Evolutionary conservation across 208 protist species (phyloP).

Genomic region (Trypanosoma mega): DNA sequence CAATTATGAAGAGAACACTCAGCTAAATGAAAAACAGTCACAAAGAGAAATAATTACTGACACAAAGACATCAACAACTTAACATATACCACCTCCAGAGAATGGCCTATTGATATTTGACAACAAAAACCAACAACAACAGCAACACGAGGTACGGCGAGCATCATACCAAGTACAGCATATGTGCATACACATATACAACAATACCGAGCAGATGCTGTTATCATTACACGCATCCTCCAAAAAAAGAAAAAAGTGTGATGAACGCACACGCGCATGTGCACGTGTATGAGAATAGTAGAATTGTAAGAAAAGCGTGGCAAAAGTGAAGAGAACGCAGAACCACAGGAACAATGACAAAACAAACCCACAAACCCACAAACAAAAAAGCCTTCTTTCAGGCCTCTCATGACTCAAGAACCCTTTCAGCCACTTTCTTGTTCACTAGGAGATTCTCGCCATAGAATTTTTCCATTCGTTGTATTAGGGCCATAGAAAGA

Average conservation of each 20-base stretch:
- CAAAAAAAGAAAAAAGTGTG: background rate
- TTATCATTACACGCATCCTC: too few species aligned
- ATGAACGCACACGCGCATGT: background rate
- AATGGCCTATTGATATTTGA: too few species aligned
- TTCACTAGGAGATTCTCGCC: slow-evolving; percentile 48
- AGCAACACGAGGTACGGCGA: too few species aligned
- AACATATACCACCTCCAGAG: too few species aligned
- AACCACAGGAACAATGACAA: slow-evolving; percentile 8
- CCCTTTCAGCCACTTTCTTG: slow-evolving; percentile 1
- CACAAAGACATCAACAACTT: too few species aligned
- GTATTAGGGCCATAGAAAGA: slow-evolving; percentile 41
- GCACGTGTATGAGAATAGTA: too few species aligned
- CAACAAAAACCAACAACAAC: too few species aligned
- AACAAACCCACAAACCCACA: background rate
- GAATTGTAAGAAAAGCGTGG: too few species aligned
- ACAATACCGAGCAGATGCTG: too few species aligned
- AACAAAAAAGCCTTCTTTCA: background rate
- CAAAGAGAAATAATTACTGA: slow-evolving; percentile 2
- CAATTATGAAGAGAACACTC: background rate
- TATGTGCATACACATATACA: too few species aligned
- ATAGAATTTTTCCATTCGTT: slow-evolving; percentile 59
- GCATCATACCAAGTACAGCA: too few species aligned
- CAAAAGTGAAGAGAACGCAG: background rate
- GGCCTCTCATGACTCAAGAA: background rate
- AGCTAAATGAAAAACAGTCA: background rate